phyloP scores from a whole-genome alignment of 768 basidiomycete genomes.

The Podaxis sp. region DNA sequence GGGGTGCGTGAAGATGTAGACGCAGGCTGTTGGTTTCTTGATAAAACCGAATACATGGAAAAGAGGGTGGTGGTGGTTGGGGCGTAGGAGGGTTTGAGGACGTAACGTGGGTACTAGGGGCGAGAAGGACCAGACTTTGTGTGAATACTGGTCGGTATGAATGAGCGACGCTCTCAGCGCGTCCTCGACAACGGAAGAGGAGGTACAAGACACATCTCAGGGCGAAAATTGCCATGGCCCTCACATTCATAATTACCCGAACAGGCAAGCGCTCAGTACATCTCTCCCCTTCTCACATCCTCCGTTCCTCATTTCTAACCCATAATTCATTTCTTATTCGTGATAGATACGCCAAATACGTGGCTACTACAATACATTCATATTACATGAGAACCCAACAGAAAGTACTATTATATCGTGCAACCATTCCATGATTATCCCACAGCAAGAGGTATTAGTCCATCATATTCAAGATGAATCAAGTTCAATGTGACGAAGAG shows the following conservation, averaged over 20 bases:
- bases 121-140: background rate
- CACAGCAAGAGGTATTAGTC: background rate
- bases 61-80: conserved; percentile 8
- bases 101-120: conserved; percentile 1
- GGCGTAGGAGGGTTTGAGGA: conserved; percentile 1
- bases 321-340: background rate
- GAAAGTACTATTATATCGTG: background rate
- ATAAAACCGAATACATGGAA: conserved; percentile 34
- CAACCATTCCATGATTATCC: background rate
- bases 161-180: conserved; percentile 4
- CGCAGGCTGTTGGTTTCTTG: conserved; percentile 30
- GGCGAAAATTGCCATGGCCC: conserved; percentile 7
- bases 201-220: conserved; percentile 4
- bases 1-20: conserved; percentile 34
- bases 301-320: background rate
- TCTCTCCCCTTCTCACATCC: background rate
- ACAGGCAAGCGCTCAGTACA: background rate
- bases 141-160: background rate
- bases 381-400: background rate
- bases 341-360: background rate
- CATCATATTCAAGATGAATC: background rate
- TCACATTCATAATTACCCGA: conserved; percentile 6
- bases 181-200: conserved; percentile 1
- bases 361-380: background rate
- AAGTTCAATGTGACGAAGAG: background rate